Conservation (phyloP, 176 grass and related monocot species). For the Juncus inflexus region DNA sequence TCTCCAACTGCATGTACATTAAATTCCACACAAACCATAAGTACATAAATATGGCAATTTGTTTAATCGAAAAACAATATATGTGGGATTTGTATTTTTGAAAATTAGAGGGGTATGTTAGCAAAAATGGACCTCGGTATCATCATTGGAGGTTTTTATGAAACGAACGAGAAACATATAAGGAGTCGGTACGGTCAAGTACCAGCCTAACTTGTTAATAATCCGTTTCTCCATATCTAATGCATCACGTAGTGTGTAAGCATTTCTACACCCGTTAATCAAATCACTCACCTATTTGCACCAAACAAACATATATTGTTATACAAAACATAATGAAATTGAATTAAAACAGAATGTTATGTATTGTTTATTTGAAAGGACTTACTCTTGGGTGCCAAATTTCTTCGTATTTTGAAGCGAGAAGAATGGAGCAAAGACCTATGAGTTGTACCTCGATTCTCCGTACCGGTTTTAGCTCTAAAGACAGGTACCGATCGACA, state of each 20-base stretch:
- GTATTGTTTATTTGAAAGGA: not conserved
- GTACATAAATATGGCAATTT: no score
- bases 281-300: slow-evolving; percentile 45
- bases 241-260: slow-evolving; percentile 42
- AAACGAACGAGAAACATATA: slow-evolving; percentile 65
- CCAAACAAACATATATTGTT: not conserved
- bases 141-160: slow-evolving; percentile 43
- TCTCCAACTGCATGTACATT: slow-evolving; percentile 42
- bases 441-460: slow-evolving; percentile 75
- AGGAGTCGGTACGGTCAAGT: slow-evolving; percentile 60
- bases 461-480: slow-evolving; percentile 25
- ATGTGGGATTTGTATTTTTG: no score
- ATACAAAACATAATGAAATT: not conserved
- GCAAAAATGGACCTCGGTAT: slow-evolving; percentile 22
- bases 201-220: slow-evolving; percentile 64
- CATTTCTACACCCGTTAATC: slow-evolving; percentile 38
- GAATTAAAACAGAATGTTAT: not conserved
- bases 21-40: no score
- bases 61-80: no score
- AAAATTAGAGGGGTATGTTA: not conserved
- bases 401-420: slow-evolving; percentile 88
- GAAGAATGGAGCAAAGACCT: slow-evolving; percentile 68
- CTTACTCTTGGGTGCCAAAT: slow-evolving; percentile 63
- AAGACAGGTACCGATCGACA: slow-evolving; percentile 58
- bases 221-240: slow-evolving; percentile 50